These are phyloP conservation scores for Chloropicon primus DNA, from an alignment of 139 green algal genomes.

Conservation along the genomic window DNA sequence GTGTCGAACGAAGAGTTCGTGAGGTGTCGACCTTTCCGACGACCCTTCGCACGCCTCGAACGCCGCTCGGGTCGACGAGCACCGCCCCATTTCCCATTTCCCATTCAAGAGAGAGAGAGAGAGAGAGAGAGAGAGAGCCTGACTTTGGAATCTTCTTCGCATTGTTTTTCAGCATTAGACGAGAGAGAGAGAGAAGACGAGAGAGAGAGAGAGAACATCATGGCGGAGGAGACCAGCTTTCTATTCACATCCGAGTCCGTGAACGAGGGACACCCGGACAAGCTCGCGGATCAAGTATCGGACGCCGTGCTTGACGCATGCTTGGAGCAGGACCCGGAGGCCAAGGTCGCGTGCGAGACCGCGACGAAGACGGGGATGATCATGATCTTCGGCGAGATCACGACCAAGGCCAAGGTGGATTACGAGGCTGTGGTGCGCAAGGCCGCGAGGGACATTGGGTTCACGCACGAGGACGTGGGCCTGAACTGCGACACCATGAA, in stretches of 20 bases:
- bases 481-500: not conserved
- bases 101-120: no score
- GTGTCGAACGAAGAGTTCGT: no score
- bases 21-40: no score
- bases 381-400: slow-evolving; percentile 99
- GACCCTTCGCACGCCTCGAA: no score
- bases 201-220: no score
- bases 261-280: slow-evolving; percentile 80
- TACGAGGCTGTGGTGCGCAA: slow-evolving; percentile 85
- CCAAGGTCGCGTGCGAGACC: slow-evolving; percentile 96
- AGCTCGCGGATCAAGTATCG: slow-evolving; percentile 91
- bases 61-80: no score
- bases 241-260: slow-evolving; percentile 86
- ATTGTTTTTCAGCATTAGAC: no score
- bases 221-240: slow-evolving; percentile 49
- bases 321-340: slow-evolving; percentile 86
- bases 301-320: slow-evolving; percentile 96
- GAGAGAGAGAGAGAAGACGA: no score
- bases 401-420: slow-evolving; percentile 96
- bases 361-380: slow-evolving; percentile 99
- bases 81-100: no score
- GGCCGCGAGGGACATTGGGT: slow-evolving; percentile 76
- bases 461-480: slow-evolving; percentile 68
- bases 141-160: no score
- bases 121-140: no score